Percentiles rank a stretch among this genome's conserved stretches.
Evolutionary conservation across 768 basidiomycete genomes (phyloP).

Genomic region (Pisolithus microcarpus): DNA sequence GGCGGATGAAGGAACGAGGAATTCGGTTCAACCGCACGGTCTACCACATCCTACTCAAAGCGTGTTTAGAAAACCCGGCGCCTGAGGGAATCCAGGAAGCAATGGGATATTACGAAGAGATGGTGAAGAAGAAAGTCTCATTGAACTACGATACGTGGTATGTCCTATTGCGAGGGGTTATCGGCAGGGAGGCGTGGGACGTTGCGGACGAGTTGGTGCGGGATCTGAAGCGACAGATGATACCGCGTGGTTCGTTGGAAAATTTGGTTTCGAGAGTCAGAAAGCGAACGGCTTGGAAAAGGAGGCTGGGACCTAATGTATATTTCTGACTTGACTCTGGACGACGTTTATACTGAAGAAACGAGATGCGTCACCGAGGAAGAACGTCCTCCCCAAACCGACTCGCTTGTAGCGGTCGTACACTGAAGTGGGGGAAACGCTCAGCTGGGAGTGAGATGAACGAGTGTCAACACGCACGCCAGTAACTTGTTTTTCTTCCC

Average conservation of each 20-base stretch:
- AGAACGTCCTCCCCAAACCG: constrained; percentile 59
- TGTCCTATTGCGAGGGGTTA: constrained; percentile 61
- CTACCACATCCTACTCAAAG: constrained; percentile 73
- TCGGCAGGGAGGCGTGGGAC: constrained; percentile 49
- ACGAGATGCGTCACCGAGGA: constrained; percentile 36
- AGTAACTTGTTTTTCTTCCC: constrained; percentile 79
- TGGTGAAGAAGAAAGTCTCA: constrained; percentile 42
- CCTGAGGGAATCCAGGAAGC: constrained; percentile 48
- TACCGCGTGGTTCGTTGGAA: constrained; percentile 38
- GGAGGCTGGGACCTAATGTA: constrained; percentile 19
- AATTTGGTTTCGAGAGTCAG: constrained; percentile 46
- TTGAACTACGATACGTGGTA: constrained; percentile 68
- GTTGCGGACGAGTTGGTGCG: constrained; percentile 52
- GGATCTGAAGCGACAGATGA: constrained; percentile 50
- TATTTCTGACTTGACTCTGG: constrained; percentile 18
- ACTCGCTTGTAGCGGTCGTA: constrained; percentile 65
- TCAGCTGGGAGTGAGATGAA: constrained; percentile 9
- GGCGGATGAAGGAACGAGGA: constrained; percentile 50
- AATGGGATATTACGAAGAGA: constrained; percentile 53
- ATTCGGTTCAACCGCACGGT: constrained; percentile 54
- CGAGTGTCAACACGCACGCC: constrained; percentile 50
- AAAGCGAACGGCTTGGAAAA: constrained; percentile 29
- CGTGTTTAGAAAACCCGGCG: constrained; percentile 48
- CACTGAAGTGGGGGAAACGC: constrained; percentile 32
- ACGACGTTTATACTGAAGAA: constrained; percentile 13